Evolutionary conservation across 495 filamentous ascomycete genomes (phyloP), one percentile per base, ranked within the genome.

Genomic region (Hyaloscypha variabilis): DNA sequence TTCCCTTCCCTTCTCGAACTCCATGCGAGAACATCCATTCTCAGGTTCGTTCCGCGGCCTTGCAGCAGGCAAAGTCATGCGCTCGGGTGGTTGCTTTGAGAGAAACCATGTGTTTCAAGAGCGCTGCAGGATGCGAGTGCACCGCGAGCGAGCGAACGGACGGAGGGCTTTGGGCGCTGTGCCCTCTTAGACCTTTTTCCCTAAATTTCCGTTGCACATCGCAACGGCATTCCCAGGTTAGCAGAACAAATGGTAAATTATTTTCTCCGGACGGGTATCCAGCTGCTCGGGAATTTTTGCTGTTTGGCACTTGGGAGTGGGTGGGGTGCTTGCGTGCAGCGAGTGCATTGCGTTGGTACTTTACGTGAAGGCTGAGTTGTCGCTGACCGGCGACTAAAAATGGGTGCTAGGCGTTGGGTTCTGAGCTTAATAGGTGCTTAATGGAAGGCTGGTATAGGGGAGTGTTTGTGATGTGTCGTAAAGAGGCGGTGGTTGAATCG

Each of bases 231-330:
- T 26, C 28, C 54, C 54, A 58, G 54, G 54, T 58, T 30, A 58
- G 26, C 39, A 46, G 39, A 46, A 46, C 39, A 54, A 13, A 29
- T 28, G 51, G 51, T 54, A 54, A 54, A 51, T 51, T 51, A 5
- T 25, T 51, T 25, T 34, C 31, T 34, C 31, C 31, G 31, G 31
- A 6, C 31, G 31, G 31, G 31, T 34, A 34, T 34, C 1, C 2
- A 34, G 31, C 13, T 34, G 31, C 13, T 34, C 31, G 31, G 31
- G 31, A 34, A 34, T 34, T 46, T 55, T 61, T 63, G 30, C 58
- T 63, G 64, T 60, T 53, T 69, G 64, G 50, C n/a, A n/a, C n/a
- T n/a, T n/a, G n/a, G n/a, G n/a, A n/a, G 60, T 14, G 62, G 58
- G 28, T 55, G 29, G 36, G 51, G 60, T n/a, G n/a, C n/a, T n/a